Percentiles rank a stretch among this genome's conserved stretches.
phyloP scores from a whole-genome alignment of 2,329 filamentous ascomycete genomes.

The Botrytis elliptica region DNA sequence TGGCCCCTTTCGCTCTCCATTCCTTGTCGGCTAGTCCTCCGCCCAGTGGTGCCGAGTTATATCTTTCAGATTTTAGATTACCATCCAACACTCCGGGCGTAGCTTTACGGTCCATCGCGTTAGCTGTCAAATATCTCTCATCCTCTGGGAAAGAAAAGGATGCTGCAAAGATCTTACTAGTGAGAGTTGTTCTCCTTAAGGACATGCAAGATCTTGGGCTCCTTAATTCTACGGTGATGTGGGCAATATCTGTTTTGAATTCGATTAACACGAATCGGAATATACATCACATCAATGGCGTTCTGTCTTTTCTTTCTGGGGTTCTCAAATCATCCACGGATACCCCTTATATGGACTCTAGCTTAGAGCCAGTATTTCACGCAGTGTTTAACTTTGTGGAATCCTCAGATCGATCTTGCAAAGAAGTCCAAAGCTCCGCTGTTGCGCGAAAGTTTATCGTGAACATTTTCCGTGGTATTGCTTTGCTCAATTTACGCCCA shows the following conservation, averaged over 20 bases:
- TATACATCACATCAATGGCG: slow-evolving; percentile 75
- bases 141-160: slow-evolving; percentile 84
- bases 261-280: slow-evolving; percentile 46
- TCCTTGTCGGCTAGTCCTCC: slow-evolving; percentile 70
- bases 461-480: slow-evolving; percentile 77
- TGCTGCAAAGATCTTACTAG: slow-evolving; percentile 79
- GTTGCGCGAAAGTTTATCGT: slow-evolving; percentile 78
- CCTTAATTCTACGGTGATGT: slow-evolving; percentile 64
- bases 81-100: slow-evolving; percentile 65
- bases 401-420: slow-evolving; percentile 49
- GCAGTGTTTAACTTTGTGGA: slow-evolving; percentile 60
- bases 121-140: slow-evolving; percentile 70
- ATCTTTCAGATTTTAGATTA: slow-evolving; percentile 53
- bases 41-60: slow-evolving; percentile 44
- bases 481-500: slow-evolving; percentile 53
- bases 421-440: slow-evolving; percentile 66
- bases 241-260: slow-evolving; percentile 64
- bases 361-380: slow-evolving; percentile 65
- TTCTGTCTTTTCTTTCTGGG: slow-evolving; percentile 76
- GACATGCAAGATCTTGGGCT: slow-evolving; percentile 84
- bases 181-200: slow-evolving; percentile 75
- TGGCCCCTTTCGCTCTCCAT: slow-evolving; percentile 86
- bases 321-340: slow-evolving; percentile 68
- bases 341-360: slow-evolving; percentile 69
- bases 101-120: slow-evolving; percentile 64